These are phyloP conservation scores for Yamadazyma atlantica DNA, from an alignment of 1,139 yeast genomes.

Conservation along the genomic window DNA sequence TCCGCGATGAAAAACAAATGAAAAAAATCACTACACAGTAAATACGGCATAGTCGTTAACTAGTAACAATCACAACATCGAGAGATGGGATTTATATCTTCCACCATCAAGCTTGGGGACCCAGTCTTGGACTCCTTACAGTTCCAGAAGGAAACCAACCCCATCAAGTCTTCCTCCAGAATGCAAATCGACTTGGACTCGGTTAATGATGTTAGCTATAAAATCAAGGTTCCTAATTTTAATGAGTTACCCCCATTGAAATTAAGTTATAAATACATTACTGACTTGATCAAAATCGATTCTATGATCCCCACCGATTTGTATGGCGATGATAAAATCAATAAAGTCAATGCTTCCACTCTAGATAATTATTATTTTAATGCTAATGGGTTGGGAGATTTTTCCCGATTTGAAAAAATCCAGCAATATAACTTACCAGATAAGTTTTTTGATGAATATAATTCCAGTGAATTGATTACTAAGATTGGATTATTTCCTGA, in stretches of 20 bases:
- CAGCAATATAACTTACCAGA: constrained; percentile 78
- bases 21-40: constrained; percentile 5
- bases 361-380: constrained; percentile 47
- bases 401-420: constrained; percentile 77
- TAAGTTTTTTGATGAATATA: constrained; percentile 73
- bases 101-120: constrained; percentile 36
- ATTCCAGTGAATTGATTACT: constrained; percentile 63
- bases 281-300: constrained; percentile 46
- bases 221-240: constrained; percentile 45
- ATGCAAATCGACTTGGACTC: constrained; percentile 39
- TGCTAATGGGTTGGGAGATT: constrained; percentile 42
- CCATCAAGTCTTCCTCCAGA: constrained; percentile 29
- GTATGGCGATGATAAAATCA: constrained; percentile 39
- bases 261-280: constrained; percentile 44
- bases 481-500: constrained; percentile 86
- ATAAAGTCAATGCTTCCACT: constrained; percentile 35
- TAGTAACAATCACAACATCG: not conserved
- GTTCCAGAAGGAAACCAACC: constrained; percentile 34
- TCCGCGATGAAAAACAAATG: constrained; percentile 1
- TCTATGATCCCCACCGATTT: constrained; percentile 47
- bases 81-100: constrained; percentile 24
- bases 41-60: constrained; percentile 5
- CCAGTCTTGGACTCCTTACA: constrained; percentile 32
- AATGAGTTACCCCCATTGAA: constrained; percentile 44
- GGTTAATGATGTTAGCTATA: constrained; percentile 44